These are phyloP conservation scores for Phytopythium litorale DNA, from an alignment of 352 stramenopile species.

Conservation along the genomic window DNA sequence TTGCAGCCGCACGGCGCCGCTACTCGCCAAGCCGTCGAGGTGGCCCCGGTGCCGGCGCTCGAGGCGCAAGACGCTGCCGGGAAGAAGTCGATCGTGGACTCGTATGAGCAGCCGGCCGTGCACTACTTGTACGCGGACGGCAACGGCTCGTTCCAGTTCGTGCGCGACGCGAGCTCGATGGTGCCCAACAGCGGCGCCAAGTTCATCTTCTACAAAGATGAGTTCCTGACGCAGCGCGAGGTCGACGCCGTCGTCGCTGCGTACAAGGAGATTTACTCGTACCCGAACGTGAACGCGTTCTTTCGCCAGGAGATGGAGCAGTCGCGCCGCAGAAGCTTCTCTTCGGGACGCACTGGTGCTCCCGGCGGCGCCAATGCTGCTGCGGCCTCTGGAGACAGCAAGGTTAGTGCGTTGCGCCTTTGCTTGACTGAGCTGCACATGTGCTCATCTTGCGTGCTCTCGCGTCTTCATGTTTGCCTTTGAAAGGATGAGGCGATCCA, in stretches of 20 bases:
- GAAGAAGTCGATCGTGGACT: slow-evolving; percentile 60
- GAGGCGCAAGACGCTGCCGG: slow-evolving; percentile 11
- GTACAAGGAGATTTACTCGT: slow-evolving; percentile 86
- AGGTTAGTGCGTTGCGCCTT: slow-evolving; percentile 18
- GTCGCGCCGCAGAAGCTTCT: slow-evolving; percentile 48
- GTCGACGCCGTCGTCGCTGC: slow-evolving; percentile 73
- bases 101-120: slow-evolving; percentile 65
- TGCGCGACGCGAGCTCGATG: slow-evolving; percentile 44
- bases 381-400: slow-evolving; percentile 24
- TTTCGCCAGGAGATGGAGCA: slow-evolving; percentile 66
- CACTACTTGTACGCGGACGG: slow-evolving; percentile 72
- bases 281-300: slow-evolving; percentile 71
- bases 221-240: slow-evolving; percentile 63
- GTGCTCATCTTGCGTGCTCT: background rate
- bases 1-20: slow-evolving; percentile 31
- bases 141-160: slow-evolving; percentile 80
- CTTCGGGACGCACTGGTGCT: slow-evolving; percentile 23
- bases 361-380: slow-evolving; percentile 10
- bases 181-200: slow-evolving; percentile 28
- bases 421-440: background rate
- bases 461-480: background rate
- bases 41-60: slow-evolving; percentile 36
- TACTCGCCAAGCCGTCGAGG: slow-evolving; percentile 42
- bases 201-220: slow-evolving; percentile 88
- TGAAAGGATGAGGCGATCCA: slow-evolving; percentile 74